These are phyloP conservation scores for Plasmodium vivax DNA, from an alignment of 169 alveolate genomes.

Conservation along the genomic window DNA sequence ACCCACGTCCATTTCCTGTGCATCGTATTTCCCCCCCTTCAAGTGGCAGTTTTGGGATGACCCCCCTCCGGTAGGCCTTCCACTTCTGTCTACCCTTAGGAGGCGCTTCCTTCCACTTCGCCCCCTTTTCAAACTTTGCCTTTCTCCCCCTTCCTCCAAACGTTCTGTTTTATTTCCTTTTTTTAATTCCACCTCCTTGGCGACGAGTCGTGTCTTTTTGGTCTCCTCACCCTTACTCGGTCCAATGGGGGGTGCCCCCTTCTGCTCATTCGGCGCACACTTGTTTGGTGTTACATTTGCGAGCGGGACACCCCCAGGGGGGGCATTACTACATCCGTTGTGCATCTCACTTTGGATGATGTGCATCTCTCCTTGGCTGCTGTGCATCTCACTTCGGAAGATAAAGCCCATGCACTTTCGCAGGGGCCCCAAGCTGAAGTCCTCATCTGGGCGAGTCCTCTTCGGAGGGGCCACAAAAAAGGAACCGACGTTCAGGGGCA, in stretches of 20 bases:
- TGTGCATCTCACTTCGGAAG: neutral
- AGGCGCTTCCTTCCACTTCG: neutral
- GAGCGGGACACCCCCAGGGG: neutral
- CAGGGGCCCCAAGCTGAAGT: slow-evolving; percentile 8
- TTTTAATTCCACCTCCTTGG: neutral
- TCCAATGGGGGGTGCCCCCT: neutral
- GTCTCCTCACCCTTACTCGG: neutral
- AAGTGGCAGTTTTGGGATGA: neutral
- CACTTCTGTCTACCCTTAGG: neutral
- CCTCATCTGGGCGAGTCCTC: neutral
- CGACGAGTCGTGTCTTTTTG: neutral
- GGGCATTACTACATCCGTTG: neutral
- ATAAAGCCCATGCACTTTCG: slow-evolving; percentile 44
- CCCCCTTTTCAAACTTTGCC: neutral
- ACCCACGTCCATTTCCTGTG: neutral
- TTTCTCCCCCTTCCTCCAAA: neutral
- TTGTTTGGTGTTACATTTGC: neutral
- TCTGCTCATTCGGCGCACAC: neutral
- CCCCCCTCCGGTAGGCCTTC: neutral
- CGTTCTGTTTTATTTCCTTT: neutral
- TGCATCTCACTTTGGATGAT: too few species aligned
- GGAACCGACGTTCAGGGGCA: slow-evolving; percentile 29
- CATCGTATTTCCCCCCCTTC: neutral
- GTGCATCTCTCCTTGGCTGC: neutral
- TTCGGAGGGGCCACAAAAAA: slow-evolving; percentile 6